Percentiles rank a stretch among this genome's conserved stretches.
phyloP scores from a whole-genome alignment of 2,329 filamentous ascomycete species.

The Annulohypoxylon truncatum region DNA sequence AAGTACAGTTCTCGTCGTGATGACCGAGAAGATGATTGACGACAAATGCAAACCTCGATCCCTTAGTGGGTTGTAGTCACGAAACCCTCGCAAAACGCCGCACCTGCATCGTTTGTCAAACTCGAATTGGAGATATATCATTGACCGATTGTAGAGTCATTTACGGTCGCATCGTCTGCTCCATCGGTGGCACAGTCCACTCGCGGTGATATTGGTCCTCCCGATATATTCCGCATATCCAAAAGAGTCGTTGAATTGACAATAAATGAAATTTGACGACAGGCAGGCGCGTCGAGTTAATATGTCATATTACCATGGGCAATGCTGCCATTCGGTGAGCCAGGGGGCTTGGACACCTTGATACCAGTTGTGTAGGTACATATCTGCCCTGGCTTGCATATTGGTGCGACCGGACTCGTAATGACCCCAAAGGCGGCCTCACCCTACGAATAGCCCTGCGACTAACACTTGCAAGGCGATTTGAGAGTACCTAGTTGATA shows the following conservation, averaged over 20 bases:
- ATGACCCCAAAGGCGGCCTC: not conserved
- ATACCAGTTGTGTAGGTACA: constrained; percentile 15
- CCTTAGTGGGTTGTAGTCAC: not conserved
- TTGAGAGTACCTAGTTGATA: constrained; percentile 2
- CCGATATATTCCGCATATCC: not conserved
- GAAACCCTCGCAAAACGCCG: not conserved
- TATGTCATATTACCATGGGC: constrained; percentile 7
- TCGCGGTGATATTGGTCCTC: not conserved
- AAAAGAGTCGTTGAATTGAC: not conserved
- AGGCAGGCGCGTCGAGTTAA: constrained; percentile 6
- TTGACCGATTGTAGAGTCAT: constrained; percentile 1
- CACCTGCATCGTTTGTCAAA: constrained; percentile 2
- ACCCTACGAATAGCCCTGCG: not conserved
- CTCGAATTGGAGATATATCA: not conserved
- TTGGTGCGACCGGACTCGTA: constrained; percentile 1
- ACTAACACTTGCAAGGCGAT: not conserved
- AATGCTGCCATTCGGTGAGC: constrained; percentile 19
- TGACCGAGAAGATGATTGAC: constrained; percentile 48
- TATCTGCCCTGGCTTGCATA: constrained; percentile 13
- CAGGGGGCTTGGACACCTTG: constrained; percentile 17
- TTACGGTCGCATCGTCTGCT: not conserved
- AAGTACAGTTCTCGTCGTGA: constrained; percentile 86
- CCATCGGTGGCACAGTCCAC: not conserved
- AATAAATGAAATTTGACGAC: not conserved
- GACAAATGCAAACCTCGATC: not conserved